Conservation (phyloP, 2,329 filamentous ascomycete genomes). For the Reticulascus tulasneorum region DNA sequence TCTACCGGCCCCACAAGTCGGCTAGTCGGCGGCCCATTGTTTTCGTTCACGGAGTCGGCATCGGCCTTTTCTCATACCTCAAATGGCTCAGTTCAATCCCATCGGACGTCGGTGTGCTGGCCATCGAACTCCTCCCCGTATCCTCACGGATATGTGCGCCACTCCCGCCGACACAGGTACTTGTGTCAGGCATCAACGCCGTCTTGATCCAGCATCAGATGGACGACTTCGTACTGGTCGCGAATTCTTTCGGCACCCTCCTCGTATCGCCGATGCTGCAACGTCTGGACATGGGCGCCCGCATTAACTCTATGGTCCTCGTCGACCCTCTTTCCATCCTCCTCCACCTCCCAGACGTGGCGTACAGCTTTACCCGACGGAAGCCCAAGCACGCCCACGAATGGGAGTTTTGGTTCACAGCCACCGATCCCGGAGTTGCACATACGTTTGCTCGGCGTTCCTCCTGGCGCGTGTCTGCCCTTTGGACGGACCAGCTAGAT, state of each 20-base stretch:
- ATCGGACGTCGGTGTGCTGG: constrained; percentile 56
- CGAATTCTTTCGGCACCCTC: constrained; percentile 65
- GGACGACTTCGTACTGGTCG: constrained; percentile 54
- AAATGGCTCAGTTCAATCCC: constrained; percentile 48
- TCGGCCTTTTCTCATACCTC: constrained; percentile 62
- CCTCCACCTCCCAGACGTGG: constrained; percentile 65
- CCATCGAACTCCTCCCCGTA: constrained; percentile 62
- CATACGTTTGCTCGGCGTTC: constrained; percentile 62
- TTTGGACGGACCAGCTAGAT: constrained; percentile 65
- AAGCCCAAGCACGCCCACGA: constrained; percentile 56
- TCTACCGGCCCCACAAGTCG: constrained; percentile 60
- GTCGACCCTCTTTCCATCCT: constrained; percentile 65
- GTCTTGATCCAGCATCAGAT: constrained; percentile 57
- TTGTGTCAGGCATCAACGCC: constrained; percentile 13
- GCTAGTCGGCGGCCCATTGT: constrained; percentile 55
- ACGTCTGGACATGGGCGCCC: constrained; percentile 28
- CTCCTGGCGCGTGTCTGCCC: constrained; percentile 67
- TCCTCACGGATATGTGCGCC: constrained; percentile 57
- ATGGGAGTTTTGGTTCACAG: constrained; percentile 68
- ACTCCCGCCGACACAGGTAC: constrained; percentile 11
- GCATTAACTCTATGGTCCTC: constrained; percentile 45
- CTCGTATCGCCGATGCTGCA: constrained; percentile 46
- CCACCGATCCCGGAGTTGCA: constrained; percentile 62
- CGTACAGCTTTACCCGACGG: constrained; percentile 65
- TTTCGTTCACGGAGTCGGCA: constrained; percentile 68